A percentile compares a stretch with the other conserved stretches of the same genome.
phyloP scores from a whole-genome alignment of 139 green algal genomes.

The Chlorella sp. region DNA sequence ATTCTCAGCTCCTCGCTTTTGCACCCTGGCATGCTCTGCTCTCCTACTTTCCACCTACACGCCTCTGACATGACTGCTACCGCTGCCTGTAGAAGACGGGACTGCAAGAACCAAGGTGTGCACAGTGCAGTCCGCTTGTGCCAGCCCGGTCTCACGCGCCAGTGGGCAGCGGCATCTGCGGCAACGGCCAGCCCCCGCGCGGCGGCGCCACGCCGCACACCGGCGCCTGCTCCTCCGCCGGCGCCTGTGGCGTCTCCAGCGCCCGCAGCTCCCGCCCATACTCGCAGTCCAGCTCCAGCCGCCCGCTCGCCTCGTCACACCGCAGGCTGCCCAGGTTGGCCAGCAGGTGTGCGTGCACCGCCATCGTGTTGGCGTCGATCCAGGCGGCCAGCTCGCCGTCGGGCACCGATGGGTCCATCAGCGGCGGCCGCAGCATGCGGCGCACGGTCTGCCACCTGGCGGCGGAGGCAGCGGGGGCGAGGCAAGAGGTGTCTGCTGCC shows the following conservation, averaged over 20 bases:
- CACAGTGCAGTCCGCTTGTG: no score
- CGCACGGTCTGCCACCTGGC: slow-evolving; percentile 9
- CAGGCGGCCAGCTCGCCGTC: slow-evolving; percentile 22
- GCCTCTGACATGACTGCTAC: no score
- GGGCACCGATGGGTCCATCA: slow-evolving; percentile 22
- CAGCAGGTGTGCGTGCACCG: slow-evolving; percentile 19
- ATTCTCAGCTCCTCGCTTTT: no score
- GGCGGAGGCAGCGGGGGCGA: no score
- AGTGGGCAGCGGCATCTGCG: no score
- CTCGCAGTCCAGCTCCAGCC: slow-evolving; percentile 23
- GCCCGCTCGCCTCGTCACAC: background rate
- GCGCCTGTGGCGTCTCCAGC: background rate
- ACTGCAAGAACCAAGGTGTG: no score
- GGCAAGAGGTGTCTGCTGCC: background rate
- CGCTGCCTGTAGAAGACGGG: no score
- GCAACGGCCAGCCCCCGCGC: no score
- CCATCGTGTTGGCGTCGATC: slow-evolving; percentile 39
- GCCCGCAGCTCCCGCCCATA: slow-evolving; percentile 31
- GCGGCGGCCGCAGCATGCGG: slow-evolving; percentile 18
- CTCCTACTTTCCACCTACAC: no score
- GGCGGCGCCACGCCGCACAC: no score
- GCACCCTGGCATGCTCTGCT: no score
- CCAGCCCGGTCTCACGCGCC: no score
- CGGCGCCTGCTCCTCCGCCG: background rate
- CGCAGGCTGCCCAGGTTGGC: slow-evolving; percentile 30